Conservation (phyloP, 257 asterid species). For the Cynanchum wilfordii region DNA sequence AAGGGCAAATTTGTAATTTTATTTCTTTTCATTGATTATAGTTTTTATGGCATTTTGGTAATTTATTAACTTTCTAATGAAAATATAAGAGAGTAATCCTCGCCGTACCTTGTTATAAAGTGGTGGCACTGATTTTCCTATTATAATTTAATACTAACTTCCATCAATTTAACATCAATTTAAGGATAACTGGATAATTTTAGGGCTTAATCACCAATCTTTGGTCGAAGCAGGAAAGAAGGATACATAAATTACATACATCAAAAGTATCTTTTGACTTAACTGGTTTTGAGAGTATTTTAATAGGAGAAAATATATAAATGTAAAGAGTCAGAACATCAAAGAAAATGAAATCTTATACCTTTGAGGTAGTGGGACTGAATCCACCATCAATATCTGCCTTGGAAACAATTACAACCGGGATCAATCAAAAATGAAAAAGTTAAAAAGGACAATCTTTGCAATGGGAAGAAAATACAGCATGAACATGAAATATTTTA, state of each 20-base stretch:
- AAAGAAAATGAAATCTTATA: constrained; percentile 11
- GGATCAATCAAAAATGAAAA: not conserved
- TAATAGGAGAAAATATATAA: not conserved
- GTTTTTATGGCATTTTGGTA: too few species aligned
- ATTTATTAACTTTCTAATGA: too few species aligned
- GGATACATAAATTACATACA: not conserved
- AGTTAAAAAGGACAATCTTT: not conserved
- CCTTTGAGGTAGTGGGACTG: constrained; percentile 75
- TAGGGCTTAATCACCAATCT: not conserved
- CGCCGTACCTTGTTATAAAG: too few species aligned
- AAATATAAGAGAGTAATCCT: too few species aligned
- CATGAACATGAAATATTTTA: not conserved
- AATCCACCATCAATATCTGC: constrained; percentile 82
- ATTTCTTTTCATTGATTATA: too few species aligned
- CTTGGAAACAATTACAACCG: constrained; percentile 16
- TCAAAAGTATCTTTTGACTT: too few species aligned
- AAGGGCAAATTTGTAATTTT: too few species aligned
- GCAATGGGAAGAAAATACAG: not conserved
- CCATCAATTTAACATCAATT: too few species aligned
- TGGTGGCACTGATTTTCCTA: too few species aligned
- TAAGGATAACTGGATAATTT: not conserved
- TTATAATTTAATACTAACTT: too few species aligned
- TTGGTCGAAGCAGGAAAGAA: not conserved
- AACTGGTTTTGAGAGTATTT: not conserved
- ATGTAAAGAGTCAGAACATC: not conserved